phyloP scores from a whole-genome alignment of 371 early-diverging fungal species.

The Nosema bombycis region DNA sequence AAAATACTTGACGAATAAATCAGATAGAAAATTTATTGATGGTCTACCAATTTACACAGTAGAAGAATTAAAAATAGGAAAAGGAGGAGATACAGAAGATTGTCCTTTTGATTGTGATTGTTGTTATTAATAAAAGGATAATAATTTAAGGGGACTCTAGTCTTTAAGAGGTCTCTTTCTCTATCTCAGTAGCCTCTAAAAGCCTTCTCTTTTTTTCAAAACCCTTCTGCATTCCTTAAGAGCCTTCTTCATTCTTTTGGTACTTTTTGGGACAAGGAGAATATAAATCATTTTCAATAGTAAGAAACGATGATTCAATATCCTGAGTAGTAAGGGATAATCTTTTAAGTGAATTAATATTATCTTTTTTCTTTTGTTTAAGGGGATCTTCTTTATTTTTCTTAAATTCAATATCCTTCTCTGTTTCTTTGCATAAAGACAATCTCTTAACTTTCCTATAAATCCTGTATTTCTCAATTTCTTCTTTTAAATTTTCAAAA shows the following conservation, averaged over 20 bases:
- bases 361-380: not conserved
- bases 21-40: constrained; percentile 23
- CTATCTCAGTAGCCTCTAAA: too few relatives aligned
- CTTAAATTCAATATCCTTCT: not conserved
- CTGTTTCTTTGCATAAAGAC: not conserved
- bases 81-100: constrained; percentile 22
- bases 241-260: too few relatives aligned
- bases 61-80: constrained; percentile 21
- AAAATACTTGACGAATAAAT: constrained; percentile 3
- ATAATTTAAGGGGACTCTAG: too few relatives aligned
- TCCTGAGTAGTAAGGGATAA: constrained; percentile 5
- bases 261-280: too few relatives aligned
- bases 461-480: not conserved
- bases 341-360: constrained; percentile 2
- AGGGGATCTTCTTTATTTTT: not conserved
- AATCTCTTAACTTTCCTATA: not conserved
- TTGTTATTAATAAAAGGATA: constrained; percentile 1
- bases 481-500: constrained; percentile 20
- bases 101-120: constrained; percentile 40
- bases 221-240: too few relatives aligned
- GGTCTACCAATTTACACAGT: constrained; percentile 28
- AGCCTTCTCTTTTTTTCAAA: too few relatives aligned
- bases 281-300: too few relatives aligned
- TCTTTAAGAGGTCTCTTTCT: too few relatives aligned
- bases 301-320: too few relatives aligned